These are phyloP conservation scores for Nicotiana tomentosiformis DNA, from an alignment of 257 asterid genomes.

Conservation along the genomic window DNA sequence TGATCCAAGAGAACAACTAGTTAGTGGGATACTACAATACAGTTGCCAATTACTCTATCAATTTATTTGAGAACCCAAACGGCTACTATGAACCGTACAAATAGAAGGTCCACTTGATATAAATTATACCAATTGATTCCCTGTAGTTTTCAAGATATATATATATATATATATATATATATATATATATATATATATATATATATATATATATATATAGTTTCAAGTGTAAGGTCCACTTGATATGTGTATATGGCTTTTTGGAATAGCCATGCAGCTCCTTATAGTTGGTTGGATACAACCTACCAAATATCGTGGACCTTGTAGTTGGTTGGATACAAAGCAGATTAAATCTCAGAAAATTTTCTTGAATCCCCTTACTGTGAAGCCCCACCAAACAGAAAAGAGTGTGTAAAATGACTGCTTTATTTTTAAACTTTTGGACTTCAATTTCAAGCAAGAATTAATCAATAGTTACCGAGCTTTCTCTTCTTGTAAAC, in stretches of 20 bases:
- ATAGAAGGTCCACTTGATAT: conserved; percentile 1
- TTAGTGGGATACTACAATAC: too few species aligned
- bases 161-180: not conserved
- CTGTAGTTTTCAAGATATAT: not conserved
- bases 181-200: not conserved
- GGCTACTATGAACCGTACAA: not conserved
- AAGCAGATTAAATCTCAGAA: not conserved
- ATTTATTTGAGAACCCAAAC: not conserved
- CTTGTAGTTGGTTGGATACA: too few species aligned
- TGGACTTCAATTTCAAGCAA: not conserved
- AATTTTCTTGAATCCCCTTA: not conserved
- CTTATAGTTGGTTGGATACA: not conserved
- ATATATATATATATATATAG: too few species aligned
- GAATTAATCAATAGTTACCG: not conserved
- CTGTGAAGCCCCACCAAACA: too few species aligned
- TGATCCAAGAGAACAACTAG: too few species aligned
- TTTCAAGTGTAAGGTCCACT: not conserved
- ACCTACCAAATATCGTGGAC: not conserved
- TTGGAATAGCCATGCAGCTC: conserved; percentile 1
- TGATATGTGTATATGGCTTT: not conserved
- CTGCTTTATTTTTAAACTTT: not conserved
- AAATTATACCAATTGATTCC: not conserved
- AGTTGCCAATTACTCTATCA: not conserved
- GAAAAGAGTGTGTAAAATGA: not conserved
- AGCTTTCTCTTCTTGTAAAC: not conserved